These are phyloP conservation scores for Xanthoparmelia taractica DNA, from an alignment of 495 filamentous ascomycete genomes.

Conservation along the genomic window DNA sequence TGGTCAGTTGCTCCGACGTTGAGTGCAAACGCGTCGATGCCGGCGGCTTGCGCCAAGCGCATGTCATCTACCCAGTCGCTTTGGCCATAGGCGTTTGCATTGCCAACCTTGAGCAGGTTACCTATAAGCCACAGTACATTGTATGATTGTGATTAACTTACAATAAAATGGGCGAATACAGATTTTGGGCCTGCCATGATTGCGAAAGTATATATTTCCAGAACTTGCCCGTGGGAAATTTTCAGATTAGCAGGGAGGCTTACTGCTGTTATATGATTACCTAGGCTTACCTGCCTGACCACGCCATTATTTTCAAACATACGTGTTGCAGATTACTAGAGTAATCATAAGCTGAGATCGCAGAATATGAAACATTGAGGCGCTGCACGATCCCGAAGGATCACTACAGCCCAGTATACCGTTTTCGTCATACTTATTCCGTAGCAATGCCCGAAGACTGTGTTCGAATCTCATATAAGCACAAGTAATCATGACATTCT, in stretches of 20 bases:
- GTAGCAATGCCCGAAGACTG: background rate
- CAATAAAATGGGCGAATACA: constrained; percentile 2
- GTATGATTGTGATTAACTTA: background rate
- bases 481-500: background rate
- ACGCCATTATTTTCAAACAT: background rate
- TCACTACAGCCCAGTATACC: background rate
- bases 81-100: background rate
- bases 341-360: background rate
- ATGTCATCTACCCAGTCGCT: constrained; percentile 55
- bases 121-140: background rate
- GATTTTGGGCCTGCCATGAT: background rate
- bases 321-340: background rate
- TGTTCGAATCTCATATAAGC: background rate
- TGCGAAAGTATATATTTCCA: no score
- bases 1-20: constrained; percentile 52
- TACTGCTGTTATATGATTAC: background rate
- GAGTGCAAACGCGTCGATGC: constrained; percentile 66
- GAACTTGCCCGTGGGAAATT: no score
- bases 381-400: constrained; percentile 1
- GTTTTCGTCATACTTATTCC: background rate
- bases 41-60: constrained; percentile 46
- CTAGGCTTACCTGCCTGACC: background rate
- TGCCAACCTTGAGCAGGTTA: constrained; percentile 1
- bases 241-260: background rate
- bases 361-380: background rate